Base-by-base conservation (phyloP, 2,329 filamentous ascomycete species). In the Colletotrichum chlorophyti region DNA sequence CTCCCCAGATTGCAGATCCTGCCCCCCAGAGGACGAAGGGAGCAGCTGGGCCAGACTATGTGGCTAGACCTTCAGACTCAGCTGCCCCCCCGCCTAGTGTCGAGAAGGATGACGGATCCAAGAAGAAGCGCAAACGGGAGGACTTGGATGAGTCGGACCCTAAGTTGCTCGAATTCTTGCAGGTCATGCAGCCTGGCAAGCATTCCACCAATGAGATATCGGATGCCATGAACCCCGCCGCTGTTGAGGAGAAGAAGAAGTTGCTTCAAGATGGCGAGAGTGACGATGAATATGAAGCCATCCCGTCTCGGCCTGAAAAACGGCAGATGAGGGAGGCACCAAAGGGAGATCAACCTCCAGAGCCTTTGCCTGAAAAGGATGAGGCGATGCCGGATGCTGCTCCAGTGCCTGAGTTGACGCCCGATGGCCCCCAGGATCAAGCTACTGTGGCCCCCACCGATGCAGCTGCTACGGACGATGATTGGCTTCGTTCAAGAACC, bases 401-500 rank as follows among this genome's bases (percentile, higher is more conserved):
- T 24, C 50, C 46, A 38, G 29, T 40, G 17, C 32, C 52, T n/a
- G 38, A 50, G 29, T 27, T 34, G 38, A 15, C 19, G 23, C 37
- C 43, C 21, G 58, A 63, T 17, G 29, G 24, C 24, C 38, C 47
- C 23, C 59, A 63, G 23, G 58, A 64, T 6, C 26, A 50, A 12
- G 37, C 47, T 11, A 21, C 47, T 11, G 27, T 45, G 15, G 29
- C 37, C 17, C n/a, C 53, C 21, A 50, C 35, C 34, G 45, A 49
- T 7, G 37, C 37, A n/a, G 54, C 47, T 17, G 80, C 87, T 3
- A 88, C 89, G 19, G 93, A 97, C 74, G 87, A 89, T 60, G 93
- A 98, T 73, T 99, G 95, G 95, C 80, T 97, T 65, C 87, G 94
- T 57, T 94, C 91, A 62, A 87, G 91, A 65, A 98, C 93, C 12